phyloP scores from a whole-genome alignment of 116 monocot genomes.

The Zostera marina region DNA sequence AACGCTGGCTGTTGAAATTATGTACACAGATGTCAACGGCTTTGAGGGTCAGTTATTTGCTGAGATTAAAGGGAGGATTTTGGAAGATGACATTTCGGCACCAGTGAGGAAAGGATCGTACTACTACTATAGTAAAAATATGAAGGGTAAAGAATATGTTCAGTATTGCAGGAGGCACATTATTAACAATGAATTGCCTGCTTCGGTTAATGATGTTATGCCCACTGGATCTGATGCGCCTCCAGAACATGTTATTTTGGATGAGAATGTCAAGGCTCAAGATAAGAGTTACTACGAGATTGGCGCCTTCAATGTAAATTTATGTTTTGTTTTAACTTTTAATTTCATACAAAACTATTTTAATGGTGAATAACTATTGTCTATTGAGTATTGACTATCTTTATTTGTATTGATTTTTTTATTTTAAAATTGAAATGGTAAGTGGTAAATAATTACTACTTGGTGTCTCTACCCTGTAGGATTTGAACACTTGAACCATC shows the following conservation, averaged over 20 bases:
- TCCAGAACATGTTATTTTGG: slow-evolving; percentile 80
- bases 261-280: slow-evolving; percentile 87
- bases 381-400: too few relatives aligned
- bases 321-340: too few relatives aligned
- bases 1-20: not conserved
- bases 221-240: slow-evolving; percentile 61
- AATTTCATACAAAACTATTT: too few relatives aligned
- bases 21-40: slow-evolving; percentile 49
- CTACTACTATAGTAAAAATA: slow-evolving; percentile 72
- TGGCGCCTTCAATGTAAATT: slow-evolving; percentile 57
- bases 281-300: slow-evolving; percentile 67
- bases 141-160: slow-evolving; percentile 89
- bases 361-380: too few relatives aligned
- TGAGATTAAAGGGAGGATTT: slow-evolving; percentile 91
- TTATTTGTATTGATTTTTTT: too few relatives aligned
- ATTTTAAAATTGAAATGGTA: too few relatives aligned
- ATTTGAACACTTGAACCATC: too few relatives aligned
- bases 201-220: slow-evolving; percentile 77
- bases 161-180: slow-evolving; percentile 71
- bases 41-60: slow-evolving; percentile 58
- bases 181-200: slow-evolving; percentile 12
- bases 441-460: too few relatives aligned
- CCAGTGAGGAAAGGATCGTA: slow-evolving; percentile 62
- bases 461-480: too few relatives aligned
- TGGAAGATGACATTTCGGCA: slow-evolving; percentile 80